These are phyloP conservation scores for Eucalyptus brandiana DNA, from an alignment of 345 rosid genomes.

Conservation along the genomic window DNA sequence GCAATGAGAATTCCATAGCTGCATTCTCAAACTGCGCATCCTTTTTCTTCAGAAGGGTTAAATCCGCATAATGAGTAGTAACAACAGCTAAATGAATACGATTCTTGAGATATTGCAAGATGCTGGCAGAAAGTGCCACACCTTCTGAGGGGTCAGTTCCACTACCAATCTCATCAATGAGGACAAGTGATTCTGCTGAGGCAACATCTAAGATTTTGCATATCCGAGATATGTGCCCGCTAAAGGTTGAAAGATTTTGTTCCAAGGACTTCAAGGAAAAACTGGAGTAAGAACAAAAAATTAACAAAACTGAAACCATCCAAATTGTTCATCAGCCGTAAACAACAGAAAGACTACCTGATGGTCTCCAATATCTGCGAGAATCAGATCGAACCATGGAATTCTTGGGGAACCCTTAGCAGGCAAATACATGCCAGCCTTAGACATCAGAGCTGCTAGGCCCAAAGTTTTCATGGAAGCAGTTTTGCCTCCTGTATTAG, in stretches of 20 bases:
- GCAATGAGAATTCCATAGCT: conserved; percentile 87
- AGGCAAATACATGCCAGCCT: conserved; percentile 87
- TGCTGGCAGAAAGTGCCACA: conserved; percentile 75
- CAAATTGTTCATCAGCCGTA: neutral
- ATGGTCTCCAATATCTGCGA: conserved; percentile 89
- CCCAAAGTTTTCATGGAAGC: conserved; percentile 95
- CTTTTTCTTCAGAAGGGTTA: conserved; percentile 70
- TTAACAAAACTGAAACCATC: conserved; percentile 1
- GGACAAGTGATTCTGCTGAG: conserved; percentile 73
- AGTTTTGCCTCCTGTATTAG: conserved; percentile 94
- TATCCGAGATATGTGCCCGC: conserved; percentile 75
- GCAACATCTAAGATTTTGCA: conserved; percentile 57
- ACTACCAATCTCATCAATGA: conserved; percentile 85
- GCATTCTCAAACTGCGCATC: conserved; percentile 73
- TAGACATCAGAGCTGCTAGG: conserved; percentile 74
- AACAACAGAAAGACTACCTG: conserved; percentile 51
- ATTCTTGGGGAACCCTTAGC: conserved; percentile 60
- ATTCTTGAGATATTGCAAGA: conserved; percentile 54
- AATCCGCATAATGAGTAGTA: conserved; percentile 86
- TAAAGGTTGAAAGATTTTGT: conserved; percentile 86
- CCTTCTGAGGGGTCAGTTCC: conserved; percentile 99
- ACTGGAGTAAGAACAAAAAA: conserved; percentile 22
- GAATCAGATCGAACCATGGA: conserved; percentile 96
- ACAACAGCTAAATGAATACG: conserved; percentile 58
- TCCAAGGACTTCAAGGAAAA: conserved; percentile 70